Percentiles rank a stretch among this genome's conserved stretches.
Conservation (phyloP, 768 basidiomycete species). For the Daedaleopsis sinensis region DNA sequence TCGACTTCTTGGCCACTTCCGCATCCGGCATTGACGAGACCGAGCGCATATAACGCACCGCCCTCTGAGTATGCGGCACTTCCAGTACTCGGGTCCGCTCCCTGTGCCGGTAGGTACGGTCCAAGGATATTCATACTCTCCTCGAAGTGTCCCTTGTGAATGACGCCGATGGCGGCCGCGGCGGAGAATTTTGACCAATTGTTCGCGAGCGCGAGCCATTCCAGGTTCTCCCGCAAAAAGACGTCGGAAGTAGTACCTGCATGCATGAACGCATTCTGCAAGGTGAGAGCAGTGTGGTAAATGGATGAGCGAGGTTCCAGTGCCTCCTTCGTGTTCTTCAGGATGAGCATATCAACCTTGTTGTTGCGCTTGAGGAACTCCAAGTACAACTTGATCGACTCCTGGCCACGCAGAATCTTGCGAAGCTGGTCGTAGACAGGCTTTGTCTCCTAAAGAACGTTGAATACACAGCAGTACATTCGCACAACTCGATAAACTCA, state of each 20-base stretch:
- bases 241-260: constrained; percentile 96
- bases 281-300: constrained; percentile 94
- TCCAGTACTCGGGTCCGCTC: constrained; percentile 73
- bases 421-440: constrained; percentile 74
- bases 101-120: constrained; percentile 86
- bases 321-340: constrained; percentile 92
- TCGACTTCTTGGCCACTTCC: constrained; percentile 71
- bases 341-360: constrained; percentile 86
- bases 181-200: constrained; percentile 99
- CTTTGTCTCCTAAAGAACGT: constrained; percentile 52
- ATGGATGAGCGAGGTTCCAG: constrained; percentile 94
- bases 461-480: neutral
- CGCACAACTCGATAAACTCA: constrained; percentile 34
- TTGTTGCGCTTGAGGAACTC: constrained; percentile 97
- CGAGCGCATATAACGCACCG: constrained; percentile 93
- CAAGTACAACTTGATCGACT: constrained; percentile 89
- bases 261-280: constrained; percentile 98
- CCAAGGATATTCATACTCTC: constrained; percentile 91
- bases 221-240: constrained; percentile 94
- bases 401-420: constrained; percentile 86
- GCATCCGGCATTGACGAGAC: constrained; percentile 91
- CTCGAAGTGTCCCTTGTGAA: constrained; percentile 95
- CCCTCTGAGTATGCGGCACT: constrained; percentile 93
- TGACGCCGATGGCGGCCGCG: constrained; percentile 94
- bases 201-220: constrained; percentile 92